Conservation (phyloP, 108 stramenopile genomes). For the Fistulifera pelliculosa region DNA sequence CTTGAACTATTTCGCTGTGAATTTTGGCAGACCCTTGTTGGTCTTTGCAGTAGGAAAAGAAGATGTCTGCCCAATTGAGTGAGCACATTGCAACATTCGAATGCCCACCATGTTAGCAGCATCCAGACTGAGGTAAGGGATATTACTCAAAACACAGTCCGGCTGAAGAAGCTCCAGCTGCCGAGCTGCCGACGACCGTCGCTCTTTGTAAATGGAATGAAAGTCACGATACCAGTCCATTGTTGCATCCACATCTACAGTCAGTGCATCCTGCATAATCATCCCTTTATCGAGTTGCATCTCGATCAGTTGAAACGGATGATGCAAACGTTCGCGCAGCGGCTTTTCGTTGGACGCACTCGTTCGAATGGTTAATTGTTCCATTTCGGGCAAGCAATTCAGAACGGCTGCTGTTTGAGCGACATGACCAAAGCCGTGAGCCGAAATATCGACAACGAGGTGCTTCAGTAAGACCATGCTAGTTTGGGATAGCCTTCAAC, state of each 20-base stretch:
- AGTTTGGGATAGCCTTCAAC: no score
- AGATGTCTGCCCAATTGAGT: slow-evolving; percentile 20
- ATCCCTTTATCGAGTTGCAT: slow-evolving; percentile 10
- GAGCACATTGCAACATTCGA: slow-evolving; percentile 9
- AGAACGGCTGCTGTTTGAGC: slow-evolving; percentile 13
- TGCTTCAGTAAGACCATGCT: slow-evolving; percentile 11
- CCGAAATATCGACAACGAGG: slow-evolving; percentile 13
- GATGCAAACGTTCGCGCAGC: slow-evolving; percentile 2
- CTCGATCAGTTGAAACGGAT: slow-evolving; percentile 2
- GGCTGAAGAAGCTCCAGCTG: slow-evolving; percentile 11
- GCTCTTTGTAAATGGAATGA: slow-evolving; percentile 5
- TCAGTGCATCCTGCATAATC: slow-evolving; percentile 12
- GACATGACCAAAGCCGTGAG: slow-evolving; percentile 15
- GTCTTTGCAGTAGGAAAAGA: slow-evolving; percentile 3
- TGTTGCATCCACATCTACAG: neutral
- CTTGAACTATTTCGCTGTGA: slow-evolving; percentile 6
- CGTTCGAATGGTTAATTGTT: neutral
- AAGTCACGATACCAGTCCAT: slow-evolving; percentile 15
- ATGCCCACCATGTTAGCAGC: slow-evolving; percentile 11
- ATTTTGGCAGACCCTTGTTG: slow-evolving; percentile 3
- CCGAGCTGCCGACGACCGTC: slow-evolving; percentile 1
- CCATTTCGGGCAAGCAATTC: slow-evolving; percentile 2
- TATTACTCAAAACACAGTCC: slow-evolving; percentile 8
- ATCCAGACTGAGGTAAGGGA: slow-evolving; percentile 11
- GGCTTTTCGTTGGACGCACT: neutral